phyloP scores from a whole-genome alignment of 148 eudicot genomes.

The Euryodendron excelsum region DNA sequence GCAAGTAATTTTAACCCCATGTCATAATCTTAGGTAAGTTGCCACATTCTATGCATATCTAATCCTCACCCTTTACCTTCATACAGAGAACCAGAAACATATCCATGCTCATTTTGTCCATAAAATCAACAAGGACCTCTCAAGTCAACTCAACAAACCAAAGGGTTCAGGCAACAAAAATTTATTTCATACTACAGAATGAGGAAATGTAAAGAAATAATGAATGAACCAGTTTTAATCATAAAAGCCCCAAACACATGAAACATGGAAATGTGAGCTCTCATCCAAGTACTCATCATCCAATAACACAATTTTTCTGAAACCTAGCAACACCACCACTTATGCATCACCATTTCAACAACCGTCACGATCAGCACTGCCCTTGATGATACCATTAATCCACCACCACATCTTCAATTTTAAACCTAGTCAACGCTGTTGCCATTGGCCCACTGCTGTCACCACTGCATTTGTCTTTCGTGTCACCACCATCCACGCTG shows the following conservation, averaged over 20 bases:
- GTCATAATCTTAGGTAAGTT: not conserved
- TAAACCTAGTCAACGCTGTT: not conserved
- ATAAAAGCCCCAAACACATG: not conserved
- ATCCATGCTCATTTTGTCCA: not conserved
- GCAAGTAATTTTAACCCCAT: not conserved
- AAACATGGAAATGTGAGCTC: not conserved
- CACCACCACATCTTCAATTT: not conserved
- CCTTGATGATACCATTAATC: not conserved
- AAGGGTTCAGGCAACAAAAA: not conserved
- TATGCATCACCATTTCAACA: not conserved
- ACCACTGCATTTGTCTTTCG: not conserved
- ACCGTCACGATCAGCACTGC: no score
- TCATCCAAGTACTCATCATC: not conserved
- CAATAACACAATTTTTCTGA: not conserved
- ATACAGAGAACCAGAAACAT: not conserved
- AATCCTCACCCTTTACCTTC: not conserved
- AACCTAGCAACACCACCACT: not conserved
- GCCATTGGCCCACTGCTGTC: not conserved
- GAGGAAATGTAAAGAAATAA: no score
- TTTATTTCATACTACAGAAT: no score
- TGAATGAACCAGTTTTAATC: no score
- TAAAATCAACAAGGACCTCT: not conserved
- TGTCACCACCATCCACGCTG: not conserved
- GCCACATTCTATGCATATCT: not conserved
- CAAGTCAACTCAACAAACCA: not conserved